These are phyloP conservation scores for Apiospora hydei DNA, from an alignment of 2,329 filamentous ascomycete genomes.

Conservation along the genomic window DNA sequence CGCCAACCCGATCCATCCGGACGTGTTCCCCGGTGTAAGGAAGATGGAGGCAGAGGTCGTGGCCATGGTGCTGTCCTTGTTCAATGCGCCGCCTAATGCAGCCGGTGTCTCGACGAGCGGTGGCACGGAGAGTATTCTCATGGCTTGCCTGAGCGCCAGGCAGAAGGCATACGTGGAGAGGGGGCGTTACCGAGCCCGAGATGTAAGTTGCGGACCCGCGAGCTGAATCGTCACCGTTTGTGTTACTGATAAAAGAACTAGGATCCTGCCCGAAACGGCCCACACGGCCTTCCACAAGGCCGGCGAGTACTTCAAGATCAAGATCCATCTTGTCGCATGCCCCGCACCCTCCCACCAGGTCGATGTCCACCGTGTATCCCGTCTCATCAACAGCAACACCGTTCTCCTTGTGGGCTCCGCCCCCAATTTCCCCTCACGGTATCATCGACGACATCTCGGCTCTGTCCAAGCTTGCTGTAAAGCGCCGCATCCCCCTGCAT, in stretches of 20 bases:
- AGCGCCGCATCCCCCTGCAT: conserved; percentile 84
- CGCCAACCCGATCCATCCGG: conserved; percentile 94
- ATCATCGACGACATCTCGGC: conserved; percentile 94
- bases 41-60: conserved; percentile 99
- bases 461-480: conserved; percentile 82
- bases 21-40: conserved; percentile 95
- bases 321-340: conserved; percentile 86
- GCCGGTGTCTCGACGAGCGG: conserved; percentile 91
- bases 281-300: conserved; percentile 98
- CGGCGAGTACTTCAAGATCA: conserved; percentile 95
- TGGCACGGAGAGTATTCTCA: conserved; percentile 95
- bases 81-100: conserved; percentile 85
- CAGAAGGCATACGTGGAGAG: conserved; percentile 89
- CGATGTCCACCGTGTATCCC: conserved; percentile 76
- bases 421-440: conserved; percentile 95
- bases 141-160: conserved; percentile 89
- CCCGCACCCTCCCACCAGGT: conserved; percentile 88
- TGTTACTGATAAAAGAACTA: conserved; percentile 42
- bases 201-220: conserved; percentile 66
- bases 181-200: conserved; percentile 86
- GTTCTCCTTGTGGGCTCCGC: conserved; percentile 92
- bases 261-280: conserved; percentile 91
- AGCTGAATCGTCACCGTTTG: background rate
- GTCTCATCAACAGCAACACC: conserved; percentile 93
- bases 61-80: conserved; percentile 89